Base-by-base conservation (phyloP, 441 rosid species). In the Bruguiera hainesii region DNA sequence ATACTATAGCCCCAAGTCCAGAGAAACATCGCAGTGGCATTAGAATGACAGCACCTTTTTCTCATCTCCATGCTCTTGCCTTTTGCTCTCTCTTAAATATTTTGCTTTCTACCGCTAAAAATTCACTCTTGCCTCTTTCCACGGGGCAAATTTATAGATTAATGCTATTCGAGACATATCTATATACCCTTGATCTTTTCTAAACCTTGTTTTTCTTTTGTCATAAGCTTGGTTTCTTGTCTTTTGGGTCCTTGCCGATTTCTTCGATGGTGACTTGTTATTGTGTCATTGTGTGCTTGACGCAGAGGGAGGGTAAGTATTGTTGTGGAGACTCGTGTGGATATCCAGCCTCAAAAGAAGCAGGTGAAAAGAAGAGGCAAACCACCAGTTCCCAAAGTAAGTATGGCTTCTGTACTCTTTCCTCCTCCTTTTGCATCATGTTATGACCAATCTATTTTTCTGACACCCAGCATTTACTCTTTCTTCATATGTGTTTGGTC, bases 261-360 rank as follows among this genome's bases (percentile, higher is more conserved):
- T 9, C 57, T 53, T 9, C 46, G 13, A 13, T 42, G 9, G 15
- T 55, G 58, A 55, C 16, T 26, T 56, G n/a, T 75, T 57, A 23
- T 60, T 63, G 81, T 56, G n/a, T 75, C 55, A 23, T 60, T 64
- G 82, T 72, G 68, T 81, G 66, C 33, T 61, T 74, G 75, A 66
- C 29, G 64, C 65, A 90, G 98, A 75, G 99, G 98, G 81, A 82
- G 99, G 67, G 84, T 85, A 70, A 91, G 99, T 75, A 83, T 95
- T 67, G 97, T 93, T 21, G 89, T 82, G 50, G 78, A 66, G 23
- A 90, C 90, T 67, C 80, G 79, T 69, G 78, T 79, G 26, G 75
- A 80, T 69, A 77, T 78, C 63, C 79, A 60, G 61, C 84, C 85
- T 62, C 83, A 78, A 68, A 67, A 71, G 71, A 87, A 84, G 76